Conservation (phyloP, 2,329 filamentous ascomycete species). For the Aspergillus alliaceus region DNA sequence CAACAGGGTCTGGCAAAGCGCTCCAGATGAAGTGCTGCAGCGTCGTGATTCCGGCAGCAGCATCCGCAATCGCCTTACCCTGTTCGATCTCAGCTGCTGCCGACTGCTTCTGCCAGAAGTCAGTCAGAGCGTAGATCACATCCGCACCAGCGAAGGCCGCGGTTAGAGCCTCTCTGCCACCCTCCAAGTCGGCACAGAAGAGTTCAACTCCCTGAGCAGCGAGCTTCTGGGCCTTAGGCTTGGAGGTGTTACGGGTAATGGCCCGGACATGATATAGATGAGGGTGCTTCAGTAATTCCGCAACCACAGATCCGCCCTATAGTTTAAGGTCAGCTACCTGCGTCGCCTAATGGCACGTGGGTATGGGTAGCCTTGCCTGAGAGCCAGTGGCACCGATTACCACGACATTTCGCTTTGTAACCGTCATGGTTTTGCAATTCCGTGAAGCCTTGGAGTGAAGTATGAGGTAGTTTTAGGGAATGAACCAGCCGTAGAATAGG, state of each 20-base stretch:
- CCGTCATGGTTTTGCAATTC: too few relatives aligned
- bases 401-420: too few relatives aligned
- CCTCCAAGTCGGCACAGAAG: not conserved
- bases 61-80: not conserved
- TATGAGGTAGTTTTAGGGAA: too few relatives aligned
- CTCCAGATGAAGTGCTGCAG: not conserved
- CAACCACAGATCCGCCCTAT: not conserved
- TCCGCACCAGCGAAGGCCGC: not conserved
- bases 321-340: too few relatives aligned
- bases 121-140: not conserved
- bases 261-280: not conserved
- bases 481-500: too few relatives aligned
- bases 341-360: too few relatives aligned
- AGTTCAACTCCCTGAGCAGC: not conserved
- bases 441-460: too few relatives aligned
- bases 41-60: not conserved
- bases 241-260: not conserved
- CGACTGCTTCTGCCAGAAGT: not conserved
- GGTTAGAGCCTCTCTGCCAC: not conserved
- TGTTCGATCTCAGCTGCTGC: not conserved
- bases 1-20: not conserved
- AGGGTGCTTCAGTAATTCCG: not conserved
- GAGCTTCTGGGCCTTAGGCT: not conserved
- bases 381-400: not conserved
- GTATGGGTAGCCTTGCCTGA: too few relatives aligned